Conservation (phyloP, 495 filamentous ascomycete genomes). For the Bathelium albidoporum region DNA sequence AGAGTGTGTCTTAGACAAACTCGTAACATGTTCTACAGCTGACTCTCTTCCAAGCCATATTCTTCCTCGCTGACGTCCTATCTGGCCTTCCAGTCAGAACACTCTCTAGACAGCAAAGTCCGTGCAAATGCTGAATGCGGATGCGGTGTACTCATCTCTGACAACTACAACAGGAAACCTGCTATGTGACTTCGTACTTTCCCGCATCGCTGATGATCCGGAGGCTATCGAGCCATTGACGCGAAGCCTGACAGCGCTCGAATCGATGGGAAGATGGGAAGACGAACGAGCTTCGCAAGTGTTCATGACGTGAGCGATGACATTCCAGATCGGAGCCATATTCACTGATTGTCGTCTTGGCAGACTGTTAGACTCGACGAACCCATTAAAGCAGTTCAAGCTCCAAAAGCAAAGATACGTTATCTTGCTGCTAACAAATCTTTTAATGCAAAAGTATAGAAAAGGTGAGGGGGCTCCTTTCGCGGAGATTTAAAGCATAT, state of each 20-base stretch:
- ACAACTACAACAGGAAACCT: conserved; percentile 22
- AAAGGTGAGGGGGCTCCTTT: conserved; percentile 33
- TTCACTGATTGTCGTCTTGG: conserved; percentile 2
- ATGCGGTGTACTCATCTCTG: background rate
- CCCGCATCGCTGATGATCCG: conserved; percentile 29
- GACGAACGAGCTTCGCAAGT: conserved; percentile 23
- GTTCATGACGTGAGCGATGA: conserved; percentile 19
- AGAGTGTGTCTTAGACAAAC: conserved; percentile 28
- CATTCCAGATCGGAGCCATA: background rate
- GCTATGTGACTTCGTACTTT: conserved; percentile 32
- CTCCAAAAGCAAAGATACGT: conserved; percentile 57
- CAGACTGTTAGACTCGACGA: conserved; percentile 27
- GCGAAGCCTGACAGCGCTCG: conserved; percentile 27
- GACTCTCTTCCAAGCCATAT: conserved; percentile 36
- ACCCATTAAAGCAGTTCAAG: conserved; percentile 32
- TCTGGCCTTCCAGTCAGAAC: conserved; percentile 45
- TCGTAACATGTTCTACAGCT: background rate
- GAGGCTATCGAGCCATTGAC: conserved; percentile 30
- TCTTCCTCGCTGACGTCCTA: conserved; percentile 58
- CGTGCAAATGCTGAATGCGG: conserved; percentile 1
- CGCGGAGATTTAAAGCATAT: background rate
- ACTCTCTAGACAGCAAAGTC: conserved; percentile 55
- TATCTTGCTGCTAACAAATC: conserved; percentile 53
- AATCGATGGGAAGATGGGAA: conserved; percentile 33
- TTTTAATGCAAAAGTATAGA: conserved; percentile 55